phyloP scores from a whole-genome alignment of 2,329 filamentous ascomycete genomes.

The Phialophora tarda region DNA sequence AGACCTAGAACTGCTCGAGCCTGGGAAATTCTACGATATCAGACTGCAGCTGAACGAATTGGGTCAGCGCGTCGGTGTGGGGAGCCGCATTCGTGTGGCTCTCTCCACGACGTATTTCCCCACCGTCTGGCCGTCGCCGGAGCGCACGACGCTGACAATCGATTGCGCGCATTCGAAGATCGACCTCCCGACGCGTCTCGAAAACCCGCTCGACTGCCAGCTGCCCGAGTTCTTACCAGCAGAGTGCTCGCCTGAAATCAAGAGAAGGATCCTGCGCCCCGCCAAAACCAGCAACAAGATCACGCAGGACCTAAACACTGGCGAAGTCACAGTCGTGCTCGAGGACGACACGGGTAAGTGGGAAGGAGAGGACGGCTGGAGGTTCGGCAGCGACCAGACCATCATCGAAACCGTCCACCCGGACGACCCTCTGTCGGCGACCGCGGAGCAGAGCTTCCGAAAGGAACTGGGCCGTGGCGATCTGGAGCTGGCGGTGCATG shows the following conservation, averaged over 20 bases:
- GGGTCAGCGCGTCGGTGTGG: too few species aligned
- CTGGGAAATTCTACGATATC: too few species aligned
- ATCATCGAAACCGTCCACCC: conserved; percentile 22
- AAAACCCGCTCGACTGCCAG: too few species aligned
- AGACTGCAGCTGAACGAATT: too few species aligned
- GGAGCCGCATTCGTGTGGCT: conserved; percentile 12
- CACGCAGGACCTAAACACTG: too few species aligned
- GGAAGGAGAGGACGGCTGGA: conserved; percentile 16
- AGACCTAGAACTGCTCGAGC: too few species aligned
- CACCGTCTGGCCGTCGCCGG: conserved; percentile 27
- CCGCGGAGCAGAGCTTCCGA: conserved; percentile 19
- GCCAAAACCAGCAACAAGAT: too few species aligned
- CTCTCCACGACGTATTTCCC: conserved; percentile 26
- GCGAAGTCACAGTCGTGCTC: conserved; percentile 6
- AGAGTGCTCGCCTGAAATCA: too few species aligned
- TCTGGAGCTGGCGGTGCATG: too few species aligned
- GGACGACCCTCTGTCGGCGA: conserved; percentile 24
- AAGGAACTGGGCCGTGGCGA: conserved; percentile 24
- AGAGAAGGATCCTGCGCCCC: too few species aligned
- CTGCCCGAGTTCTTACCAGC: too few species aligned
- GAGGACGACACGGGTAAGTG: not conserved
- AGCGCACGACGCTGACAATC: conserved; percentile 22
- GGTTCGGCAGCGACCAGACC: conserved; percentile 22
- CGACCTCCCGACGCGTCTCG: not conserved
- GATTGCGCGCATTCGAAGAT: conserved; percentile 19